Evolutionary conservation across 1,139 yeast genomes (phyloP).

Genomic region (Hansenula anomala): DNA sequence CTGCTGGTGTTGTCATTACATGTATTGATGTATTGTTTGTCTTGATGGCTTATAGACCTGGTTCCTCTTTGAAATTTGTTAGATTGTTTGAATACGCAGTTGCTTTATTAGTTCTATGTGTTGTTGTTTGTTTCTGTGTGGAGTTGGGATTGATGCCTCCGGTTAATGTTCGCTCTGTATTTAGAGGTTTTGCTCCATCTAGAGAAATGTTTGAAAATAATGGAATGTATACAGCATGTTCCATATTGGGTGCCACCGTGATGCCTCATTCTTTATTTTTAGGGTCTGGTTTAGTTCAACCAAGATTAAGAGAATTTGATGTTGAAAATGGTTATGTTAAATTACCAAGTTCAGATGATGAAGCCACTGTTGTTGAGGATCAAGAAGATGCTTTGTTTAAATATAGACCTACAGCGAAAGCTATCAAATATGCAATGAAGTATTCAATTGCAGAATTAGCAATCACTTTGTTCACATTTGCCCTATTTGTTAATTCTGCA

Average conservation of each 20-base stretch:
- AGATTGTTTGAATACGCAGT: constrained; percentile 63
- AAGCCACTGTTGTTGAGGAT: constrained; percentile 18
- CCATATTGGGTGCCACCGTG: constrained; percentile 78
- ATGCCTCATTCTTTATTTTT: constrained; percentile 78
- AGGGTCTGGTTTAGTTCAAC: constrained; percentile 74
- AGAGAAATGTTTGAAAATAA: constrained; percentile 52
- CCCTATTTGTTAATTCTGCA: constrained; percentile 75
- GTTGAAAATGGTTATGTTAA: constrained; percentile 37
- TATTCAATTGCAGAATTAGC: constrained; percentile 63
- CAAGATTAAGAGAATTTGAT: constrained; percentile 62
- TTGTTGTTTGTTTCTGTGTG: constrained; percentile 67
- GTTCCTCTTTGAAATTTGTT: constrained; percentile 59
- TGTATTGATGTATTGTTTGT: constrained; percentile 70
- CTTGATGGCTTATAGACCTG: constrained; percentile 70
- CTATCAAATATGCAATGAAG: constrained; percentile 62
- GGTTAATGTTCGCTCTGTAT: constrained; percentile 41
- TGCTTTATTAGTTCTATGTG: constrained; percentile 61
- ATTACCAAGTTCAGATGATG: constrained; percentile 13
- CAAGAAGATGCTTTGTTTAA: constrained; percentile 8
- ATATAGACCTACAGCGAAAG: constrained; percentile 62
- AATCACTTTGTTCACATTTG: constrained; percentile 66
- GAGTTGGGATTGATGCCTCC: constrained; percentile 55
- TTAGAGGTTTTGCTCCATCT: constrained; percentile 72
- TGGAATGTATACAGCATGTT: constrained; percentile 71
- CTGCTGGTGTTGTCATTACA: constrained; percentile 75